Conservation (phyloP, 192 early-diverging fungal species). For the Paraglomus occultum region DNA sequence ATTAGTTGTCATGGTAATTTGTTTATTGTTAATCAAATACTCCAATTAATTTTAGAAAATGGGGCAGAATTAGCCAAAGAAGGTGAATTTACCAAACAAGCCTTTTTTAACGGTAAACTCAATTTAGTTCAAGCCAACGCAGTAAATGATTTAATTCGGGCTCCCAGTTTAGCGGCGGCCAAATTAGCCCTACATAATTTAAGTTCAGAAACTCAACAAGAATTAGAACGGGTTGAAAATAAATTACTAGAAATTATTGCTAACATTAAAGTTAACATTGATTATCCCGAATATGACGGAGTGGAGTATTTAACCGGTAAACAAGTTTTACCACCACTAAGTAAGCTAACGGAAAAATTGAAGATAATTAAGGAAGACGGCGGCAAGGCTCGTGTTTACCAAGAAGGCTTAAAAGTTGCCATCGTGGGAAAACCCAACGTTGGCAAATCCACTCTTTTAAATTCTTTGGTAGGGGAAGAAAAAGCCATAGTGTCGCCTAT, state of each 20-base stretch:
- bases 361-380: not conserved
- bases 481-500: constrained; percentile 5
- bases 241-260: constrained; percentile 9
- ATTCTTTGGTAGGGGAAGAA: not conserved
- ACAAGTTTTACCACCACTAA: no score
- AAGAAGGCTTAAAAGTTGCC: constrained; percentile 9
- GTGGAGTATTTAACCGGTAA: constrained; percentile 8
- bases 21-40: constrained; percentile 3
- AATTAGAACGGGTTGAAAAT: constrained; percentile 2
- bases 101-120: constrained; percentile 17
- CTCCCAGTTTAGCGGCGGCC: not conserved
- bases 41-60: constrained; percentile 10
- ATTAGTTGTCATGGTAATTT: constrained; percentile 12
- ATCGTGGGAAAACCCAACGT: not conserved
- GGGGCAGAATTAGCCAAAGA: not conserved
- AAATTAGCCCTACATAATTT: constrained; percentile 7
- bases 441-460: constrained; percentile 5
- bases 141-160: constrained; percentile 2
- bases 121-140: constrained; percentile 9
- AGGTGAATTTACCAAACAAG: constrained; percentile 10
- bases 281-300: constrained; percentile 14
- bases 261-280: constrained; percentile 13
- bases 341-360: no score
- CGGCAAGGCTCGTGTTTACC: not conserved
- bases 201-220: not conserved